phyloP scores from a whole-genome alignment of 352 stramenopile species.

The Phytophthora lateralis region DNA sequence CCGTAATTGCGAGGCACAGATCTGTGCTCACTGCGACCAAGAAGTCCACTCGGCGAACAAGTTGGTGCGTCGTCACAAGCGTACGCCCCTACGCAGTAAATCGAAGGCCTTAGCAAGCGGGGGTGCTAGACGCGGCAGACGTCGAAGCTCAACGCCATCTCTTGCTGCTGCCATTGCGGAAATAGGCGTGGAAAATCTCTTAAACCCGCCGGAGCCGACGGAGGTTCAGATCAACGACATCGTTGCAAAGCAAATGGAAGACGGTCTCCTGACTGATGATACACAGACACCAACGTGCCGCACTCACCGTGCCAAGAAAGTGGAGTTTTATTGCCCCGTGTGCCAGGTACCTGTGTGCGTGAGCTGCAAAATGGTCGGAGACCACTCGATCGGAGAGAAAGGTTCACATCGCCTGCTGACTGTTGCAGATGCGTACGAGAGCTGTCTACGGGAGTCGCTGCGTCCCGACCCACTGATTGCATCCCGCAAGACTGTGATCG shows the following conservation, averaged over 20 bases:
- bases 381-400: slow-evolving; percentile 83
- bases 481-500: slow-evolving; percentile 68
- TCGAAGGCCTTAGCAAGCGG: slow-evolving; percentile 17
- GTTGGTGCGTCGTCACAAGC: slow-evolving; percentile 72
- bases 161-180: slow-evolving; percentile 26
- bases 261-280: slow-evolving; percentile 35
- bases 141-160: slow-evolving; percentile 46
- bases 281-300: slow-evolving; percentile 39
- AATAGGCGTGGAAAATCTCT: slow-evolving; percentile 4
- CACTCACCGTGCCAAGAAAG: slow-evolving; percentile 54
- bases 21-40: slow-evolving; percentile 72
- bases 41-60: slow-evolving; percentile 85
- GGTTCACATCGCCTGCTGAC: slow-evolving; percentile 67
- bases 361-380: slow-evolving; percentile 83
- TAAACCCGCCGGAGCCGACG: slow-evolving; percentile 10
- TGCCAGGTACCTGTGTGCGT: slow-evolving; percentile 73
- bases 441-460: slow-evolving; percentile 65
- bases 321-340: slow-evolving; percentile 80
- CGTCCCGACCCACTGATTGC: slow-evolving; percentile 67
- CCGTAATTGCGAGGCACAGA: slow-evolving; percentile 65
- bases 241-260: slow-evolving; percentile 57
- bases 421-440: slow-evolving; percentile 70
- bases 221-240: slow-evolving; percentile 40
- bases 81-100: slow-evolving; percentile 42
- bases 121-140: slow-evolving; percentile 31